phyloP scores from a whole-genome alignment of 108 stramenopile species.

The Mediolabrus comicus region DNA sequence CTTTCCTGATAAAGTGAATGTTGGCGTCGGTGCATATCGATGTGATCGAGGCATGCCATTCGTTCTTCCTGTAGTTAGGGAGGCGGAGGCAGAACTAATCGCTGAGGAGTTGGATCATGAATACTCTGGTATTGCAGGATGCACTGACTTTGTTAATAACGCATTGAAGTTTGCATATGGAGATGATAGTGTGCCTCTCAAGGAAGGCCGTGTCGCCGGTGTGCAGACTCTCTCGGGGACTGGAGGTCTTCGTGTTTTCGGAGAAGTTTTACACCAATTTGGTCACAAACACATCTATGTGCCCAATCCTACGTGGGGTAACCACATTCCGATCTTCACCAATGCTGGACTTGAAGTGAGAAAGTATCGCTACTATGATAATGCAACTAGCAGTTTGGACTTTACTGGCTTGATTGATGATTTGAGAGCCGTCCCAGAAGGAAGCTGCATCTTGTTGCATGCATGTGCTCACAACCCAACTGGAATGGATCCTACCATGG shows the following conservation, averaged over 20 bases:
- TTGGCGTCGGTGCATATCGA: conserved; percentile 96
- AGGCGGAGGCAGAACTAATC: conserved; percentile 88
- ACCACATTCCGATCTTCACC: conserved; percentile 95
- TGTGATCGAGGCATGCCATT: conserved; percentile 94
- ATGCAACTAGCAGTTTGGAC: conserved; percentile 75
- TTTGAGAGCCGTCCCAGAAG: conserved; percentile 81
- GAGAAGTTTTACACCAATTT: conserved; percentile 85
- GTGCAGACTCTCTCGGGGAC: conserved; percentile 98
- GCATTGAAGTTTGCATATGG: conserved; percentile 96
- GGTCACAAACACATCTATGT: conserved; percentile 89
- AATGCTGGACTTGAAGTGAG: conserved; percentile 91
- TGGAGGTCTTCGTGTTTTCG: conserved; percentile 94
- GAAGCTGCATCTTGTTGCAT: conserved; percentile 91
- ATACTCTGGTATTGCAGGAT: conserved; percentile 89
- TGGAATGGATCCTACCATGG: conserved; percentile 93
- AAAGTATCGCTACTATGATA: conserved; percentile 92
- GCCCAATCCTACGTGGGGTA: conserved; percentile 98
- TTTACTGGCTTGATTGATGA: conserved; percentile 89
- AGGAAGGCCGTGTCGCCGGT: conserved; percentile 83
- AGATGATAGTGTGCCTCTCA: conserved; percentile 76
- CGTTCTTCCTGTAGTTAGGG: conserved; percentile 92
- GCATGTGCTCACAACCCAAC: conserved; percentile 99
- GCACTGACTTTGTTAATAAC: conserved; percentile 85
- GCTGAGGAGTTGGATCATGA: conserved; percentile 73
- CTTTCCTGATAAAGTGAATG: conserved; percentile 82